These are phyloP conservation scores for Glonium stellatum DNA, from an alignment of 495 filamentous ascomycete species.

Conservation along the genomic window DNA sequence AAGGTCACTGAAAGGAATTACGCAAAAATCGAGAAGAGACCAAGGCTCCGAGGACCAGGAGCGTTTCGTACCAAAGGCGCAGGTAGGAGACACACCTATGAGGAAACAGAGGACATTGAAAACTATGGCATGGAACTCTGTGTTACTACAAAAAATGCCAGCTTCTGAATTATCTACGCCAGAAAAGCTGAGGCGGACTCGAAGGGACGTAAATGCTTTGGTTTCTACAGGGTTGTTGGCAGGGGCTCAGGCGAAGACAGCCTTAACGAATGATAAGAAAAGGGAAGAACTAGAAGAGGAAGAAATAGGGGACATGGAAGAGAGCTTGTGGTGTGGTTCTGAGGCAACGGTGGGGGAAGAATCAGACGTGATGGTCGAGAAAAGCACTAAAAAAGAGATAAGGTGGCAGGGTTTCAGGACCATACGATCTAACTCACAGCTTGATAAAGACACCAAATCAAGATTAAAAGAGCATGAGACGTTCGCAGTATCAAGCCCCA, in stretches of 20 bases:
- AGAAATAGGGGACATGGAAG: conserved; percentile 25
- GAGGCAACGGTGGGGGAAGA: conserved; percentile 23
- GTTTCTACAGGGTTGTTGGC: conserved; percentile 3
- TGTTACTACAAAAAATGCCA: conserved; percentile 14
- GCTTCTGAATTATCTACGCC: conserved; percentile 15
- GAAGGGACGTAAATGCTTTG: conserved; percentile 1
- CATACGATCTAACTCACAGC: neutral
- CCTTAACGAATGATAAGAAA: neutral
- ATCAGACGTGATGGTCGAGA: neutral
- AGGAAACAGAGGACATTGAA: conserved; percentile 15
- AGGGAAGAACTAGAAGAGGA: conserved; percentile 10
- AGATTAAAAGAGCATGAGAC: neutral
- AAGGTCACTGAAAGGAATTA: neutral
- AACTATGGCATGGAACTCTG: conserved; percentile 17
- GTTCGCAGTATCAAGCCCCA: conserved; percentile 3
- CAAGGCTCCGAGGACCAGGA: neutral
- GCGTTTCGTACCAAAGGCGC: conserved; percentile 8
- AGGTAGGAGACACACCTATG: conserved; percentile 4
- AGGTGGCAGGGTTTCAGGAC: neutral
- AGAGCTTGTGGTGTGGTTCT: conserved; percentile 30
- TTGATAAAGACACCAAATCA: conserved; percentile 1
- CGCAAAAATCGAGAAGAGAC: neutral
- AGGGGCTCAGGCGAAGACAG: neutral
- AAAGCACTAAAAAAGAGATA: conserved; percentile 10
- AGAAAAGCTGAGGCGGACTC: conserved; percentile 8